Conservation (phyloP, 768 basidiomycete genomes). For the Boletales sp. region DNA sequence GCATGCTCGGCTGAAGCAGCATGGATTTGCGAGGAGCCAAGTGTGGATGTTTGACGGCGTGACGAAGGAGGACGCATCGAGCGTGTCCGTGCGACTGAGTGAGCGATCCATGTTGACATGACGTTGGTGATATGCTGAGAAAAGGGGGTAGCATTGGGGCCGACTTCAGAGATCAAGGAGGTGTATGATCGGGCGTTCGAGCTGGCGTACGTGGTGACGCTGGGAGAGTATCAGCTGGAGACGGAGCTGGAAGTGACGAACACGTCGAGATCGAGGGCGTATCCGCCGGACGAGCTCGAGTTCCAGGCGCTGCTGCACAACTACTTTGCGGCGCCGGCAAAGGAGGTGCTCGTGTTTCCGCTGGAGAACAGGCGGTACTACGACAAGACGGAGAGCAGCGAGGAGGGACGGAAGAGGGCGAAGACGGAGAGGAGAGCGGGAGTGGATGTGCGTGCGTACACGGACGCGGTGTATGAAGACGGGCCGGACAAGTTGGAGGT, state of each 20-base stretch:
- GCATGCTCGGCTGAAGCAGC: constrained; percentile 71
- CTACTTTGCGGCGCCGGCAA: constrained; percentile 70
- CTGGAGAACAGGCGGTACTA: constrained; percentile 64
- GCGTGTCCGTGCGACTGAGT: constrained; percentile 80
- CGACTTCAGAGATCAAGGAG: constrained; percentile 53
- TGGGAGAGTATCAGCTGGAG: constrained; percentile 67
- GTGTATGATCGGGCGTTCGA: constrained; percentile 64
- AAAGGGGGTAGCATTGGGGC: constrained; percentile 50
- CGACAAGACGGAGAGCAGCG: constrained; percentile 74
- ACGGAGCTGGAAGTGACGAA: constrained; percentile 84
- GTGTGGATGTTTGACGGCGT: constrained; percentile 66
- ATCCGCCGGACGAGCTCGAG: constrained; percentile 49
- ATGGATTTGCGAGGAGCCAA: constrained; percentile 86
- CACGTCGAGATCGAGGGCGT: constrained; percentile 41
- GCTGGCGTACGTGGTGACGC: constrained; percentile 78
- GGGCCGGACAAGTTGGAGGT: constrained; percentile 54
- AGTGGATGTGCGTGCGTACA: constrained; percentile 64
- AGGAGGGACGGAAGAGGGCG: constrained; percentile 42
- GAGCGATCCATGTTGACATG: constrained; percentile 24
- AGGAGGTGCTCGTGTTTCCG: constrained; percentile 57
- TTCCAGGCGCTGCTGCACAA: constrained; percentile 95
- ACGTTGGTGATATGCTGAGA: constrained; percentile 1
- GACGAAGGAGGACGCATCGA: constrained; percentile 63
- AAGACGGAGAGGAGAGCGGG: constrained; percentile 58
- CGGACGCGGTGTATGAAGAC: constrained; percentile 77